Evolutionary conservation across 2,329 filamentous ascomycete genomes (phyloP).

Genomic region (Cladosporium sp.): DNA sequence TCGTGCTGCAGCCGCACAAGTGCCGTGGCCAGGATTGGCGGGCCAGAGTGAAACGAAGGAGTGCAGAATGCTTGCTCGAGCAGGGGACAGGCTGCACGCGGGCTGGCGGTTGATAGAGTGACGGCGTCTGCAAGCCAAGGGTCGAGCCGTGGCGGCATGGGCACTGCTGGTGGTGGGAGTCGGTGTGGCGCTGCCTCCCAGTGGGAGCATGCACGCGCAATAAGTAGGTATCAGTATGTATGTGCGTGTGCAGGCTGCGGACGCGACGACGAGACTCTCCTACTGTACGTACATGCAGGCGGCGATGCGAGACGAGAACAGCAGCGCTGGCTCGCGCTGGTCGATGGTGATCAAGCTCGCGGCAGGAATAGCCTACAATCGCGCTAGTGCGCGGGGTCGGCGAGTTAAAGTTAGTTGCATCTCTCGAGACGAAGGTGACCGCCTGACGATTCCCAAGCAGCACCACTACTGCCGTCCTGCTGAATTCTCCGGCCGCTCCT

Average conservation of each 20-base stretch:
- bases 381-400: not conserved
- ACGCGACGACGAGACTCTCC: too few relatives aligned
- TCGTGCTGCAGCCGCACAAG: not conserved
- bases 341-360: not conserved
- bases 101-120: constrained; percentile 5
- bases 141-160: not conserved
- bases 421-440: not conserved
- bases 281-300: not conserved
- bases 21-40: constrained; percentile 4
- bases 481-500: not conserved
- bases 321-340: not conserved
- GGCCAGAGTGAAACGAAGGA: constrained; percentile 3
- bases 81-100: constrained; percentile 4
- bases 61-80: constrained; percentile 2
- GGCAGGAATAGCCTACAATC: too few relatives aligned
- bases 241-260: too few relatives aligned
- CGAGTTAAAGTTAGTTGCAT: not conserved
- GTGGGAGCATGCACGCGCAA: not conserved
- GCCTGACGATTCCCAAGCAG: not conserved
- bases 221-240: not conserved
- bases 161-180: not conserved
- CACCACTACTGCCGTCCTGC: not conserved
- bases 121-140: not conserved
- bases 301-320: not conserved
- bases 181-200: not conserved